Conservation (phyloP, 2,329 filamentous ascomycete genomes). For the Neophaeococcomyces aloes region DNA sequence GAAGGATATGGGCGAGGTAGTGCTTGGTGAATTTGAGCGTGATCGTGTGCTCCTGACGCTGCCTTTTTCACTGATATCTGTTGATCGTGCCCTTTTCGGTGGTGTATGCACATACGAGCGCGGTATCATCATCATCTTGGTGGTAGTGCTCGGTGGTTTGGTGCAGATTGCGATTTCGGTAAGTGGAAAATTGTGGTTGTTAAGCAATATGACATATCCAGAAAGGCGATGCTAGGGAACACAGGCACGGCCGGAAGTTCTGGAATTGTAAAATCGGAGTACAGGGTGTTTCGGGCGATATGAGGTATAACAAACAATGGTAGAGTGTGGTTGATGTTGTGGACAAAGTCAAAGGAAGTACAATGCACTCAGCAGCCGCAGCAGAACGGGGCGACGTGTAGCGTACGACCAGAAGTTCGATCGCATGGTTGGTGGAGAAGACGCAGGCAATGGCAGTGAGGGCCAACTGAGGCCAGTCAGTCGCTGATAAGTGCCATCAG, state of each 20-base stretch:
- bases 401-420: background rate
- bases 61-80: conserved; percentile 4
- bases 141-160: background rate
- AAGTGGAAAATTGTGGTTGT: background rate
- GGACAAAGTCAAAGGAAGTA: too few relatives aligned
- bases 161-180: background rate
- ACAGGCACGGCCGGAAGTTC: too few relatives aligned
- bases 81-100: background rate
- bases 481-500: background rate
- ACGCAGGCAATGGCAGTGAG: background rate
- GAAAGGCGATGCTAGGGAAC: background rate
- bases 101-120: background rate
- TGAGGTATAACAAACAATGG: too few relatives aligned
- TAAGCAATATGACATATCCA: background rate
- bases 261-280: too few relatives aligned
- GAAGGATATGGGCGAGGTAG: background rate
- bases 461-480: background rate
- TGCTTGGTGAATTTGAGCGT: conserved; percentile 2
- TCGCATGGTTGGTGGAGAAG: background rate
- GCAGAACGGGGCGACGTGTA: background rate
- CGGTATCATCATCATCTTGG: conserved; percentile 9
- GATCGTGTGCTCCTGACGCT: conserved; percentile 3
- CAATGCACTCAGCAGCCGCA: too few relatives aligned
- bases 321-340: too few relatives aligned
- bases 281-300: too few relatives aligned